These are phyloP conservation scores for Crithidia mellificae DNA, from an alignment of 208 protist species.

Conservation along the genomic window DNA sequence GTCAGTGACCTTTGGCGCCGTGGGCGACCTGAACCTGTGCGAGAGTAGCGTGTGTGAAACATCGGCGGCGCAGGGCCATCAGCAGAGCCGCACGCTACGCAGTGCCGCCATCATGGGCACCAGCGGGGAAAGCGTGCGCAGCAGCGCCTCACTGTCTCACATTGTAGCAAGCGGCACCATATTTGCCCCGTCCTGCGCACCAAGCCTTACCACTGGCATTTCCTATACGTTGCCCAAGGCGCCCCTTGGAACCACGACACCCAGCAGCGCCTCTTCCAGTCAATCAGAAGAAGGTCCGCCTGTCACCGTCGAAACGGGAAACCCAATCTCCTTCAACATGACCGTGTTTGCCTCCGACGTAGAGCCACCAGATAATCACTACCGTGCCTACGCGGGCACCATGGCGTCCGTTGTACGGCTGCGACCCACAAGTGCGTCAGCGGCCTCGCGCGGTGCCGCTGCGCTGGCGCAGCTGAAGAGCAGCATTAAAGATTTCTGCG, in stretches of 20 bases:
- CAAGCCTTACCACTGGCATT: no score
- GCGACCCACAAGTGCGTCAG: not conserved
- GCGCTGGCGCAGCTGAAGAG: not conserved
- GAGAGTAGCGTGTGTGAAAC: slow-evolving; percentile 4
- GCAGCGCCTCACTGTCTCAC: slow-evolving; percentile 29
- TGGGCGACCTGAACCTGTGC: slow-evolving; percentile 21
- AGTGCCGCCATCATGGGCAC: slow-evolving; percentile 37
- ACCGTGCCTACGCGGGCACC: not conserved
- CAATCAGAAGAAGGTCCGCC: not conserved
- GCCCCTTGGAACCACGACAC: no score
- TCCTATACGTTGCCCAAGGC: no score
- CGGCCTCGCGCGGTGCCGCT: not conserved
- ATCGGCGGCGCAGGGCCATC: not conserved
- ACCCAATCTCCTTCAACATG: no score
- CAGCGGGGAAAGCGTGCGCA: slow-evolving; percentile 2
- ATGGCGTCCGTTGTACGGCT: slow-evolving; percentile 13
- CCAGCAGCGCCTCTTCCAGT: no score
- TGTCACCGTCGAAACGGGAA: no score
- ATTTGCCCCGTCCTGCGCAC: slow-evolving; percentile 20
- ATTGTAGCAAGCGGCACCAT: slow-evolving; percentile 4
- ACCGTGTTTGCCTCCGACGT: no score
- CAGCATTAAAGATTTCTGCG: slow-evolving; percentile 1
- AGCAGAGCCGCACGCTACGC: slow-evolving; percentile 1
- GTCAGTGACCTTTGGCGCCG: slow-evolving; percentile 23
- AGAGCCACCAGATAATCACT: not conserved